Evolutionary conservation across 1,139 yeast genomes (phyloP).

Genomic region (Candida sp.): DNA sequence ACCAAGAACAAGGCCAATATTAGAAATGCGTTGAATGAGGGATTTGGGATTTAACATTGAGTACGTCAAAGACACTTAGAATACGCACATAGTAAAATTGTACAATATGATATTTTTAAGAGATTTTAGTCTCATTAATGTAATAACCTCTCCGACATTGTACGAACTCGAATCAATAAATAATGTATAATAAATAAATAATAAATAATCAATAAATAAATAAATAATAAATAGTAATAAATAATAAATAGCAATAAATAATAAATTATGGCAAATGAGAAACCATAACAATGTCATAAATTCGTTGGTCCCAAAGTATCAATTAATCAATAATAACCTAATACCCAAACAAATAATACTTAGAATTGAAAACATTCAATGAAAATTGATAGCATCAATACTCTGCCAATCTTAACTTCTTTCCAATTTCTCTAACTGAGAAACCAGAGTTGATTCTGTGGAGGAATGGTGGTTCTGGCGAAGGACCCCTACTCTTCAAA

Average conservation of each 20-base stretch:
- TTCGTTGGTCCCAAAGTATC: conserved; percentile 4
- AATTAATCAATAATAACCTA: conserved; percentile 3
- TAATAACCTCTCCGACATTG: too few species aligned
- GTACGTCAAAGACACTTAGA: background rate
- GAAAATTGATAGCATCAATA: conserved; percentile 31
- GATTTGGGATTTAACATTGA: conserved; percentile 39
- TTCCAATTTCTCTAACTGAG: conserved; percentile 62
- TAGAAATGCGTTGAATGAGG: conserved; percentile 40
- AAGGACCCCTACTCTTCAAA: conserved; percentile 64
- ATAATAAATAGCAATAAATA: conserved; percentile 4
- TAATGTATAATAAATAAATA: conserved; percentile 6
- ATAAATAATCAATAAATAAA: conserved; percentile 6
- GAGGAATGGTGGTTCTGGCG: conserved; percentile 64
- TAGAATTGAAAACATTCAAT: conserved; percentile 6
- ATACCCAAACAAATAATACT: background rate
- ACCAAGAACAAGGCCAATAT: conserved; percentile 35
- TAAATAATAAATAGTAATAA: conserved; percentile 7
- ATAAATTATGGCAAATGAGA: conserved; percentile 6
- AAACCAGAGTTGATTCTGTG: conserved; percentile 43
- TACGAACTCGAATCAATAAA: conserved; percentile 1
- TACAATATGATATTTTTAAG: background rate
- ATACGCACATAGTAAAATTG: too few species aligned
- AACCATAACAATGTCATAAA: conserved; percentile 1
- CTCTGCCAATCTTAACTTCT: conserved; percentile 71
- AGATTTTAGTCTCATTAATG: too few species aligned